These are phyloP conservation scores for Fraxinus sp. DNA, from an alignment of 305 asterid species.

Conservation along the genomic window DNA sequence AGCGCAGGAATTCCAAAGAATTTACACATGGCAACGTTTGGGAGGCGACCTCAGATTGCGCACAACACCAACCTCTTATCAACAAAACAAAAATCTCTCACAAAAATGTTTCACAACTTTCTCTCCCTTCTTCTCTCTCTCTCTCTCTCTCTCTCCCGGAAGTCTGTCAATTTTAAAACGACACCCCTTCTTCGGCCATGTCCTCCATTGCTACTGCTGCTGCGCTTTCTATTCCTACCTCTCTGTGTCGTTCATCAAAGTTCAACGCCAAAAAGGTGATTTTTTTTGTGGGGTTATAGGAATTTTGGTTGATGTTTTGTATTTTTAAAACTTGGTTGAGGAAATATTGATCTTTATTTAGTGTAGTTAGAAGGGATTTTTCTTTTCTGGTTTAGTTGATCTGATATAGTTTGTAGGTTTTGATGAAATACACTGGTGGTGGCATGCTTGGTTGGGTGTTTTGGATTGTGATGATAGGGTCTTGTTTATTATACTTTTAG, in stretches of 20 bases:
- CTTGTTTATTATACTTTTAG: neutral
- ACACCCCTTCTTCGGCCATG: slow-evolving; percentile 44
- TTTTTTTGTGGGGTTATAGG: neutral
- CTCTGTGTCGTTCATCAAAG: slow-evolving; percentile 53
- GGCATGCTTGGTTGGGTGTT: neutral
- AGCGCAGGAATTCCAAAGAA: slow-evolving; percentile 21
- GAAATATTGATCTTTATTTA: neutral
- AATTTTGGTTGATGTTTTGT: neutral
- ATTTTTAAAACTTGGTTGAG: neutral
- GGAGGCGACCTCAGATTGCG: slow-evolving; percentile 68
- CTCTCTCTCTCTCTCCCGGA: neutral
- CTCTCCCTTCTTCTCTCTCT: slow-evolving; percentile 19
- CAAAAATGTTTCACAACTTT: slow-evolving; percentile 3
- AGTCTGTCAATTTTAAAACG: slow-evolving; percentile 25
- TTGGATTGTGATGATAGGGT: neutral
- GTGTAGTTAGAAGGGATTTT: neutral
- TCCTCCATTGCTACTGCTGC: slow-evolving; percentile 78
- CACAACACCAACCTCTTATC: slow-evolving; percentile 58
- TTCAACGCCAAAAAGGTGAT: slow-evolving; percentile 52
- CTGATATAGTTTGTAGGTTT: neutral
- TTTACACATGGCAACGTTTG: slow-evolving; percentile 54
- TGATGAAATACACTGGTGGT: neutral
- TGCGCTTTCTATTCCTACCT: slow-evolving; percentile 62
- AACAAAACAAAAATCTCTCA: slow-evolving; percentile 27
- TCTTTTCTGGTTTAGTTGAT: neutral